These are phyloP conservation scores for Striga hermonthica DNA, from an alignment of 305 asterid species.

Conservation along the genomic window DNA sequence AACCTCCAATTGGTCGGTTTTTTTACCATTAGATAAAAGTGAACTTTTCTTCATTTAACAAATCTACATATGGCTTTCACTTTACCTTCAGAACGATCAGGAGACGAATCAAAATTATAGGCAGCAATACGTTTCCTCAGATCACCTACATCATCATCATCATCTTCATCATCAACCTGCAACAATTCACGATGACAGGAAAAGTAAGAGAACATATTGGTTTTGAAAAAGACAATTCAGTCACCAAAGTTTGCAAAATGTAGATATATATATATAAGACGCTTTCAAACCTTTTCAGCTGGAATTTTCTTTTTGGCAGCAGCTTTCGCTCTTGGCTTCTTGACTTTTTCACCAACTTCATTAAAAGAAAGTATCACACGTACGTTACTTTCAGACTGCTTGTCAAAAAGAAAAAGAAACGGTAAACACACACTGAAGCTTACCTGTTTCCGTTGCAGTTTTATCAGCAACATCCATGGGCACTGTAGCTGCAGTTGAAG, in stretches of 20 bases:
- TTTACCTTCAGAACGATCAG: slow-evolving; percentile 67
- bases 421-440: slow-evolving; percentile 14
- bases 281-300: slow-evolving; percentile 50
- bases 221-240: not conserved
- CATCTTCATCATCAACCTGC: slow-evolving; percentile 61
- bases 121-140: slow-evolving; percentile 76
- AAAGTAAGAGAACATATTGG: not conserved
- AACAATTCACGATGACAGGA: slow-evolving; percentile 19
- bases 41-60: not conserved
- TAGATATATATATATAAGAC: not conserved
- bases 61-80: not conserved
- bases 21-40: too few relatives aligned
- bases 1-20: too few relatives aligned
- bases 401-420: too few relatives aligned
- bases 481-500: slow-evolving; percentile 41
- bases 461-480: slow-evolving; percentile 55
- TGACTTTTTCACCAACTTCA: slow-evolving; percentile 39
- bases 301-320: slow-evolving; percentile 80
- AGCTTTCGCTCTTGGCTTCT: slow-evolving; percentile 63
- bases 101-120: slow-evolving; percentile 81
- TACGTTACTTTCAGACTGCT: not conserved
- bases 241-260: not conserved
- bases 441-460: slow-evolving; percentile 55
- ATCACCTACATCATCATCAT: slow-evolving; percentile 56
- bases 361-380: slow-evolving; percentile 35